Evolutionary conservation across 768 basidiomycete species (phyloP), one percentile per base, ranked within the genome.

Genomic region (Psilocybe subaeruginosa): DNA sequence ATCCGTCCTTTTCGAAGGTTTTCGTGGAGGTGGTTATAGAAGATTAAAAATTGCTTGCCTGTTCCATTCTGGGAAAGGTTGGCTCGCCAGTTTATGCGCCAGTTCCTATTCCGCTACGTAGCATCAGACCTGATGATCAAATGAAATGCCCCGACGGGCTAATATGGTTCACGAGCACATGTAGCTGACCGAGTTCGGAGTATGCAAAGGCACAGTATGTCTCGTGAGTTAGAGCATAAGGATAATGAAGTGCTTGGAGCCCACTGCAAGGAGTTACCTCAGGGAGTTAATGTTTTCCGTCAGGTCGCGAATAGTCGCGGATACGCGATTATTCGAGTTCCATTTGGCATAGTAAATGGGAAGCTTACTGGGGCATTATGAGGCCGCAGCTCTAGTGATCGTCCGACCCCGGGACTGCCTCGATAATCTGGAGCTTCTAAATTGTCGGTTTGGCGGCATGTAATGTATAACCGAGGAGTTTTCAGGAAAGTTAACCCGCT

Each of bases 91-190:
- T 8, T n/a, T 6, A 39, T 29, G 11, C 23, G 33, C 33, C 31
- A n/a, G 51, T 53, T 17, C 33, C 16, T 37, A 53, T 35, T 11
- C 19, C 51, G 14, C 33, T 17, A 33, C n/a, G n/a, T 33, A 35
- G n/a, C 51, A 53, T 33, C 30, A 37, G 49, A 35, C 51, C 33
- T 53, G 51, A 53, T 53, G 51, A 53, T 53, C 51, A 53, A 35
- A 43, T 14, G 14, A 43, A 43, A 53, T 53, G 51, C 51, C 33
- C 51, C 51, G 49, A 37, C 51, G 6, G 41, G 41, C 14, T 12
- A 43, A n/a, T 33, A 33, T 35, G 9, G n/a, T 31, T 31, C 9
- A 33, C 12, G 51, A 53, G 51, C 51, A 53, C 51, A 53, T 53
- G 51, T 33, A 43, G 30, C 33, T 33, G 49, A 31, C 27, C 27